These are phyloP conservation scores for Scutellaria galericulata DNA, from an alignment of 257 asterid genomes.

Conservation along the genomic window DNA sequence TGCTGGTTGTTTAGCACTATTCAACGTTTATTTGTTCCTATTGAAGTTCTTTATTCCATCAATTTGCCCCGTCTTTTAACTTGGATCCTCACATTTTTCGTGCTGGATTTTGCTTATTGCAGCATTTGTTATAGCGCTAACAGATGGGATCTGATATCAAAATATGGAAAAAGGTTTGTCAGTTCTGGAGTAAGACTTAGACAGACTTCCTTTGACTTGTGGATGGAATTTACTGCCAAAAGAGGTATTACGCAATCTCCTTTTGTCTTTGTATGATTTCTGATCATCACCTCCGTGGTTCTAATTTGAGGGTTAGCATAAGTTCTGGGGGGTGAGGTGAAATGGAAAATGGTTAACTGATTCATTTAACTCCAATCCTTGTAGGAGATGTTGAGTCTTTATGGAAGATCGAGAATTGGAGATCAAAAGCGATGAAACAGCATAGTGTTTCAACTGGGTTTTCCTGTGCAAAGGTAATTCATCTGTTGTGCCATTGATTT, in stretches of 20 bases:
- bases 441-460: conserved; percentile 79
- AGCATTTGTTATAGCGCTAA: conserved; percentile 71
- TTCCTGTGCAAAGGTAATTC: conserved; percentile 92
- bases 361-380: conserved; percentile 25
- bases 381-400: conserved; percentile 80
- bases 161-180: conserved; percentile 71
- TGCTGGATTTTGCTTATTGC: conserved; percentile 43
- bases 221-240: conserved; percentile 92
- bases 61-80: conserved; percentile 22
- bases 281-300: background rate
- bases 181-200: conserved; percentile 73
- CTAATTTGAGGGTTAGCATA: conserved; percentile 24
- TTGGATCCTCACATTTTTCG: conserved; percentile 26
- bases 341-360: background rate
- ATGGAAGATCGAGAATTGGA: conserved; percentile 82
- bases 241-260: conserved; percentile 50
- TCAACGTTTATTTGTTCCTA: background rate
- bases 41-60: conserved; percentile 1
- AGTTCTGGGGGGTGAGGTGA: background rate
- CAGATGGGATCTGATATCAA: conserved; percentile 75
- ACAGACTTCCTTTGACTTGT: conserved; percentile 65
- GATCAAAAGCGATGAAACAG: conserved; percentile 74
- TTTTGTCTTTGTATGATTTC: background rate
- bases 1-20: conserved; percentile 18
- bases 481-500: conserved; percentile 28